Evolutionary conservation across 208 protist genomes (phyloP), one percentile per base, ranked within the genome.

Genomic region (Crithidia bombi): DNA sequence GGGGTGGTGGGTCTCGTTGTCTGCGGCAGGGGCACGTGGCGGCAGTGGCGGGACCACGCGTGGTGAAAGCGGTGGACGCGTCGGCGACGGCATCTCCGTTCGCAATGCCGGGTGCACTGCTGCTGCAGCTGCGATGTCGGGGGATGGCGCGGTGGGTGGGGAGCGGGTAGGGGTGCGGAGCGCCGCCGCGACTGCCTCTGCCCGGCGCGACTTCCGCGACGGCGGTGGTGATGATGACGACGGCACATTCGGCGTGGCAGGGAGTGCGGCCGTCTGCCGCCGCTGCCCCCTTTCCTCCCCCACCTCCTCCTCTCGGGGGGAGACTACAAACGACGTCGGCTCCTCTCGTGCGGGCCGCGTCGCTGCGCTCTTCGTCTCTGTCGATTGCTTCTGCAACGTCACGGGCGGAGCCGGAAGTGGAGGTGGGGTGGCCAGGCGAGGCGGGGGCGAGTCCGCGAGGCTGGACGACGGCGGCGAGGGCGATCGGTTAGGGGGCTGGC

Each of bases 61-160:
- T 17, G 28, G 41, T 28, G 28, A 35, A 17, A 17, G 43, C 23
- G 57, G 57, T 36, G 57, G 43, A 1, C 57, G 57, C 4, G 51
- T 64, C 5, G 57, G 57, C 3, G 57, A 64, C 26, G 33, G 57
- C 43, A 50, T 64, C 15, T 49, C 43, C 4, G 7, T n/a, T 32
- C 36, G 25, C 47, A 6, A 50, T 21, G 19, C 5, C 44, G 44
- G n/a, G n/a, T n/a, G n/a, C n/a, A 50, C 47, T 54, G 47, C 7
- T 32, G 47, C 15, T 15, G 47, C 23, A 5, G 43, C 14, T 51
- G 17, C 23, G 23, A 2, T 23, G 46, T 28, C 41, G 41, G 41
- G 4, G 41, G 14, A 10, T 21, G 11, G 9, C 14, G 28, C 28
- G 28, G 5, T 12, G 1, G 33, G 52, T 5, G 52, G 52, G 1